Evolutionary conservation across 2,329 filamentous ascomycete species (phyloP).

Genomic region (Anthostomella pinea): DNA sequence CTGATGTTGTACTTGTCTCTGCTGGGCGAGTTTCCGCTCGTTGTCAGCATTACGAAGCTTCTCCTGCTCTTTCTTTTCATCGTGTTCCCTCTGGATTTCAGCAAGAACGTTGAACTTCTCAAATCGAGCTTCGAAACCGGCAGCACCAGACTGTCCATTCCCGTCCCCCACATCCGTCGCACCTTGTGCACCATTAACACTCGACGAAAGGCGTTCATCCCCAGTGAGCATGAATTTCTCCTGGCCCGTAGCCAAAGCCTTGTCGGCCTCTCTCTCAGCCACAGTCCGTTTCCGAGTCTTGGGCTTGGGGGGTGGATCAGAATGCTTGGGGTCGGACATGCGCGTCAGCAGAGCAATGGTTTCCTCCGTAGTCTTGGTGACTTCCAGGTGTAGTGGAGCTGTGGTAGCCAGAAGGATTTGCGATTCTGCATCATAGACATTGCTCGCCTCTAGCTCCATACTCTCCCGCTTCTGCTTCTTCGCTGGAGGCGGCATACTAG

Average conservation of each 20-base stretch:
- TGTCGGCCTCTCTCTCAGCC: conserved; percentile 91
- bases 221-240: conserved; percentile 91
- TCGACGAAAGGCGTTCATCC: conserved; percentile 75
- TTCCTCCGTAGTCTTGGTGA: conserved; percentile 66
- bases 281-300: conserved; percentile 92
- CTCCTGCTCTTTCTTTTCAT: conserved; percentile 74
- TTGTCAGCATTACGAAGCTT: conserved; percentile 65
- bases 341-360: conserved; percentile 69
- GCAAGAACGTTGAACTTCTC: conserved; percentile 90
- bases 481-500: conserved; percentile 57
- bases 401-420: conserved; percentile 72
- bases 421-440: conserved; percentile 72
- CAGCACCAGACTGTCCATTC: conserved; percentile 68
- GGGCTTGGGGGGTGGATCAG: conserved; percentile 71
- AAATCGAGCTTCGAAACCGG: conserved; percentile 81
- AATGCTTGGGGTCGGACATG: conserved; percentile 74
- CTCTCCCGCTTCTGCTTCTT: conserved; percentile 69
- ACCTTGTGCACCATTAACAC: conserved; percentile 54
- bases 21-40: conserved; percentile 48
- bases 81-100: conserved; percentile 74
- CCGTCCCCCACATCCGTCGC: conserved; percentile 61
- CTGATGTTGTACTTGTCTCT: conserved; percentile 45
- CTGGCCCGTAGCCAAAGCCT: conserved; percentile 83
- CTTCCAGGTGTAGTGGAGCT: conserved; percentile 73
- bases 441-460: conserved; percentile 72